phyloP scores from a whole-genome alignment of 163 green algal species.

The Volvox carteri region DNA sequence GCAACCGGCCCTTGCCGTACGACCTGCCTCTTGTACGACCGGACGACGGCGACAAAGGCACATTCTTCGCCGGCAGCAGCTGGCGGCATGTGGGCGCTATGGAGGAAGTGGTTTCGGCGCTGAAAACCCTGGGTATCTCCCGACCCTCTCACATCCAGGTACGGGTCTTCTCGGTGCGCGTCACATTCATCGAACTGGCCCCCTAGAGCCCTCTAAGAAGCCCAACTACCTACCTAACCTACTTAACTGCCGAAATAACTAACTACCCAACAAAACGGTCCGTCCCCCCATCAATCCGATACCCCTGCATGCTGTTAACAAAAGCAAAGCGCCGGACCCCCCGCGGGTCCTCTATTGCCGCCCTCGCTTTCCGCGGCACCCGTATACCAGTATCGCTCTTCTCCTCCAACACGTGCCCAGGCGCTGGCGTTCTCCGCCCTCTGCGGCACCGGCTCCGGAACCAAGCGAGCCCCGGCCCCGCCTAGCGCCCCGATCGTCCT shows the following conservation, averaged over 20 bases:
- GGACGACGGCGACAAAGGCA: constrained; percentile 61
- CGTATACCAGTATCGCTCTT: too few species aligned
- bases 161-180: too few species aligned
- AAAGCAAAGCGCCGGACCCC: too few species aligned
- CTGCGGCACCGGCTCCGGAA: background rate
- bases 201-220: too few species aligned
- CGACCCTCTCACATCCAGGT: constrained; percentile 86
- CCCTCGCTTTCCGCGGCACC: too few species aligned
- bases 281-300: too few species aligned
- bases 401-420: background rate
- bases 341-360: too few species aligned
- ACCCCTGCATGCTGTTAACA: too few species aligned
- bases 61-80: constrained; percentile 74
- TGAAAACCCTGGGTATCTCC: constrained; percentile 73
- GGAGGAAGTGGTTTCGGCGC: constrained; percentile 71
- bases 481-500: constrained; percentile 68
- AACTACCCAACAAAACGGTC: too few species aligned
- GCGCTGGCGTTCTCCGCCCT: constrained; percentile 2
- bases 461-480: background rate
- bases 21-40: constrained; percentile 59
- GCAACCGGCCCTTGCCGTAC: constrained; percentile 38
- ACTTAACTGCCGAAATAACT: too few species aligned
- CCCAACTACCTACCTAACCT: too few species aligned
- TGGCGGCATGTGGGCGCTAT: constrained; percentile 67
- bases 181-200: too few species aligned